Evolutionary conservation across 805 yeast species (phyloP), one percentile per base, ranked within the genome.

Genomic region (Jamesozyma spencerorum): DNA sequence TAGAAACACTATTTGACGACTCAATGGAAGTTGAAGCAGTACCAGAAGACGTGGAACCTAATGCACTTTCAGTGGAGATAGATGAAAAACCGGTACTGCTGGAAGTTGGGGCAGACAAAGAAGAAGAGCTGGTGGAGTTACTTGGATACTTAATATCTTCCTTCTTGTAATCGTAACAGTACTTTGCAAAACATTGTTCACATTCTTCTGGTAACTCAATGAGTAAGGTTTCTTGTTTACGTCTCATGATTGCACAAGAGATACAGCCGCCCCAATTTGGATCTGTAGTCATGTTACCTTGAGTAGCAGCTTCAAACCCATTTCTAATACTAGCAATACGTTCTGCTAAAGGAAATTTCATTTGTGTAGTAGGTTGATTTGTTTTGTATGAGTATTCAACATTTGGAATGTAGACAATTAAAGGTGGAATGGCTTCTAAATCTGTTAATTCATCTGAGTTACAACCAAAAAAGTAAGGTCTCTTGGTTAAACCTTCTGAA

Each of bases 81-180:
- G n/a, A n/a, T n/a, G n/a, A n/a, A n/a, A n/a, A n/a, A n/a, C n/a
- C n/a, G n/a, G n/a, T n/a, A n/a, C n/a, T n/a, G n/a, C n/a, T n/a
- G n/a, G n/a, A n/a, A n/a, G n/a, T n/a, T n/a, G n/a, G n/a, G n/a
- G n/a, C n/a, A n/a, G n/a, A n/a, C n/a, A n/a, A n/a, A n/a, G n/a
- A n/a, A n/a, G n/a, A n/a, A n/a, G n/a, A n/a, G n/a, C n/a, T n/a
- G n/a, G n/a, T n/a, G n/a, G n/a, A n/a, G n/a, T n/a, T n/a, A n/a
- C n/a, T n/a, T n/a, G n/a, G n/a, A n/a, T n/a, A n/a, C n/a, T n/a
- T n/a, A n/a, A n/a, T n/a, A n/a, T n/a, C n/a, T n/a, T n/a, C n/a
- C n/a, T n/a, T n/a, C n/a, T n/a, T n/a, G n/a, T n/a, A n/a, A n/a
- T 73, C 68, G 88, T 88, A 86, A 62, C 95, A 86, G 62, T 85